These are phyloP conservation scores for Rhodomyrtus psidioides DNA, from an alignment of 441 rosid species.

Conservation along the genomic window DNA sequence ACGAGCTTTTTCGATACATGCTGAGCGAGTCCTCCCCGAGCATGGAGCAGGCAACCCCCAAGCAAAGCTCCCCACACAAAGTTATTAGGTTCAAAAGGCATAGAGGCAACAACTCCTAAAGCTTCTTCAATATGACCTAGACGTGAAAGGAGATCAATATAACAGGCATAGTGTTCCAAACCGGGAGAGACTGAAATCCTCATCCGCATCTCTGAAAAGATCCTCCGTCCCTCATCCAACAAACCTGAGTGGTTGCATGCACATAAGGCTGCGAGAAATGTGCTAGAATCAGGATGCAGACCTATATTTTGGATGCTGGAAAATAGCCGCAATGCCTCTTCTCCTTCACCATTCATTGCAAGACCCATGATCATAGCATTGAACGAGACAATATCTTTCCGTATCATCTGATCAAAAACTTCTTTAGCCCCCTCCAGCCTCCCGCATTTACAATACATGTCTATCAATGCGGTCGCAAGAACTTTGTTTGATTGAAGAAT, in stretches of 20 bases:
- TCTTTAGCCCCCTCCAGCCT: constrained; percentile 25
- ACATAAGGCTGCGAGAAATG: constrained; percentile 32
- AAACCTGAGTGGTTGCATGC: constrained; percentile 40
- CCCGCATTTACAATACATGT: constrained; percentile 41
- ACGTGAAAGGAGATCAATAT: constrained; percentile 37
- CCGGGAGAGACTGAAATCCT: constrained; percentile 9
- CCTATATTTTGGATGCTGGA: constrained; percentile 16
- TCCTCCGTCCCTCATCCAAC: constrained; percentile 17
- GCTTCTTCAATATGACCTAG: constrained; percentile 35
- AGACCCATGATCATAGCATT: constrained; percentile 45
- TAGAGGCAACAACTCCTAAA: constrained; percentile 19
- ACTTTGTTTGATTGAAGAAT: constrained; percentile 23
- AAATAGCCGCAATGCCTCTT: constrained; percentile 25
- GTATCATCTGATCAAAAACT: constrained; percentile 20
- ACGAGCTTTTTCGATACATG: constrained; percentile 15
- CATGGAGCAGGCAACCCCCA: constrained; percentile 34
- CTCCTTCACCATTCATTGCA: constrained; percentile 30
- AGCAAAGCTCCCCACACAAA: constrained; percentile 41
- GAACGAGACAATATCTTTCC: constrained; percentile 30
- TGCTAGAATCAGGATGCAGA: constrained; percentile 22
- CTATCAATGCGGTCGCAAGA: constrained; percentile 33
- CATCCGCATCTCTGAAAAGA: constrained; percentile 23
- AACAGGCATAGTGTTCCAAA: constrained; percentile 39
- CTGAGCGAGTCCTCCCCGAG: constrained; percentile 21
- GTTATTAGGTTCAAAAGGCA: constrained; percentile 36